Evolutionary conservation across 805 yeast genomes (phyloP).

Genomic region (Candida taoyuanica): DNA sequence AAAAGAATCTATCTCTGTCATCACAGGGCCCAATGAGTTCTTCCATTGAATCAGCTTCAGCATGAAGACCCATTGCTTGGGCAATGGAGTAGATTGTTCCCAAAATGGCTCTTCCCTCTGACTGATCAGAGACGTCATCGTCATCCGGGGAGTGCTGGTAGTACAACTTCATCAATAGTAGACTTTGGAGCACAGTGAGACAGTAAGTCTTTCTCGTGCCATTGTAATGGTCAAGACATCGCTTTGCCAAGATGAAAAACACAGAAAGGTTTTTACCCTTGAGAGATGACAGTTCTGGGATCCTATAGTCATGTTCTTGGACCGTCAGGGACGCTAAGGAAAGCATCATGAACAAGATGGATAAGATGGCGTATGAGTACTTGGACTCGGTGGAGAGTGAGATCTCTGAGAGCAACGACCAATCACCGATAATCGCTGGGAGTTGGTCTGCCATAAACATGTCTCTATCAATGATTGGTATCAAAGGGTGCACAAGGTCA

Average conservation of each 20-base stretch:
- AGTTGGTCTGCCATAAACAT: conserved; percentile 13
- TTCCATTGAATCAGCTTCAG: conserved; percentile 39
- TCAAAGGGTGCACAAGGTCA: conserved; percentile 19
- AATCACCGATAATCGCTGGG: conserved; percentile 5
- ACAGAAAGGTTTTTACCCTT: too few relatives aligned
- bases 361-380: conserved; percentile 18
- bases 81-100: conserved; percentile 49
- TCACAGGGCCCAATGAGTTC: background rate
- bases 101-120: conserved; percentile 41
- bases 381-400: conserved; percentile 3
- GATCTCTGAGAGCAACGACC: background rate
- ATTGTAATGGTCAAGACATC: conserved; percentile 48
- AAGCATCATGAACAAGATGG: conserved; percentile 18
- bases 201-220: conserved; percentile 38
- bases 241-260: conserved; percentile 6
- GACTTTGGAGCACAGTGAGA: conserved; percentile 47
- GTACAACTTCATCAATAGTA: conserved; percentile 44
- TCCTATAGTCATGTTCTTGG: conserved; percentile 14
- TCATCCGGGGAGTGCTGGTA: conserved; percentile 47
- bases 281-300: too few relatives aligned
- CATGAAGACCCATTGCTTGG: conserved; percentile 46
- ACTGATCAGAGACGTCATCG: conserved; percentile 49
- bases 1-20: conserved; percentile 10
- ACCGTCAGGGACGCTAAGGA: conserved; percentile 19
- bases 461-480: conserved; percentile 21